Evolutionary conservation across 2,329 filamentous ascomycete genomes (phyloP), one percentile per base, ranked within the genome.

Genomic region (Penicillium nordicum): DNA sequence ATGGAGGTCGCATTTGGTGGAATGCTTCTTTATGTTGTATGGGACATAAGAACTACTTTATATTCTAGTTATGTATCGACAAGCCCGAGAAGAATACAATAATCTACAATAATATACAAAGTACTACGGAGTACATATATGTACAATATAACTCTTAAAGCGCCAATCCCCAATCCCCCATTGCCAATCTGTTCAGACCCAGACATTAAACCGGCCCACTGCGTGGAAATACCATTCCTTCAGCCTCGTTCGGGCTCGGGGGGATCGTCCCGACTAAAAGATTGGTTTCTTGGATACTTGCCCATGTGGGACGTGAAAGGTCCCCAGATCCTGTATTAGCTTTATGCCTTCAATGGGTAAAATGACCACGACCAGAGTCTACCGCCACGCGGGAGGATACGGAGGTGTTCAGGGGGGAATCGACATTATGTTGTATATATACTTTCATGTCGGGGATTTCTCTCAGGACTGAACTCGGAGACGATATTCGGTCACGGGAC

Each of bases 181-280:
- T 45, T 52, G 23, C 8, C 14, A 52, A 51, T 50, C n/a, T 3
- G n/a, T 25, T 32, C 6, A 10, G n/a, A 29, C 38, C 32, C 50
- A 40, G 43, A 42, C 47, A 37, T 51, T 55, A 53, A 40, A 36
- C 50, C n/a, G 43, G 48, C 48, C 43, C 52, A 41, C 46, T 25
- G 49, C 56, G 56, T 60, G 58, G 58, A 49, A 60, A 53, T 60
- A 60, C 18, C 34, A n/a, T 32, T 27, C 12, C 42, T 44, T 52
- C 52, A 50, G 51, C 53, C 44, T 44, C 29, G 49, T 45, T 51
- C 47, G 43, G 41, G 57, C 23, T 54, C 42, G 42, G 45, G 55
- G 36, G 34, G 53, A 27, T 37, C 38, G 23, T 43, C 53, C 45
- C 47, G 46, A 48, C 18, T 37, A 3, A 37, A 18, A 37, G 29